Evolutionary conservation across 2,329 filamentous ascomycete genomes (phyloP), one percentile per base, ranked within the genome.

Genomic region (Aspergillus fijiensis): DNA sequence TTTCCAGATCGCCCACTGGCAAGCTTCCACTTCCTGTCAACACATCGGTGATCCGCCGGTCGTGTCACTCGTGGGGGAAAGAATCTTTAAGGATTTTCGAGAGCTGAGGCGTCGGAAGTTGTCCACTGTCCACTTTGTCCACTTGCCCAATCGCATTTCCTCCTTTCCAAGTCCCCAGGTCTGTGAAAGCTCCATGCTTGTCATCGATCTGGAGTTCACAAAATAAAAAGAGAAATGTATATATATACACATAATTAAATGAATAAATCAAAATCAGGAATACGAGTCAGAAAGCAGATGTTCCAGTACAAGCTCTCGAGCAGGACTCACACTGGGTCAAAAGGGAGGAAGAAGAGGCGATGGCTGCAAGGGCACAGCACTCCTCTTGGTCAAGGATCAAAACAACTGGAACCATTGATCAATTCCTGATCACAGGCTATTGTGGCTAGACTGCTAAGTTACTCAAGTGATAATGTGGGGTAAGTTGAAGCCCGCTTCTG

Each of bases 401-500:
- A 45, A 19, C 39, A 35, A 35, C 27, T 9, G 27, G 27, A 29
- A 29, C 27, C 27, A 29, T 29, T 29, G 27, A 29, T 10, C 27
- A 29, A 29, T 9, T 29, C 27, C 27, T 29, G 27, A 9, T 10
- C 27, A 12, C 33, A 12, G 33, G 33, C 33, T 35, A 29, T 7
- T 9, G 27, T 10, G 33, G 33, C 33, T 16, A 35, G 33, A 35
- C 33, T 35, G 11, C 27, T 25, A 23, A 23, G 23, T 23, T 23
- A 9, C 19, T 16, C 51, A 12, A 25, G 27, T 29, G 2, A 29
- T 29, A 33, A 29, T 55, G 52, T 48, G 52, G 52, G 39, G 52
- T 47, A 48, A 42, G 16, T 27, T 23, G 19, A 29, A 39, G 25
- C 42, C 48, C 58, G 49, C 50, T 57, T 63, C 64, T 60, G 60